Percentiles rank a stretch among this genome's conserved stretches.
Conservation (phyloP, 2,329 filamentous ascomycete species). For the Neonectria faginata region DNA sequence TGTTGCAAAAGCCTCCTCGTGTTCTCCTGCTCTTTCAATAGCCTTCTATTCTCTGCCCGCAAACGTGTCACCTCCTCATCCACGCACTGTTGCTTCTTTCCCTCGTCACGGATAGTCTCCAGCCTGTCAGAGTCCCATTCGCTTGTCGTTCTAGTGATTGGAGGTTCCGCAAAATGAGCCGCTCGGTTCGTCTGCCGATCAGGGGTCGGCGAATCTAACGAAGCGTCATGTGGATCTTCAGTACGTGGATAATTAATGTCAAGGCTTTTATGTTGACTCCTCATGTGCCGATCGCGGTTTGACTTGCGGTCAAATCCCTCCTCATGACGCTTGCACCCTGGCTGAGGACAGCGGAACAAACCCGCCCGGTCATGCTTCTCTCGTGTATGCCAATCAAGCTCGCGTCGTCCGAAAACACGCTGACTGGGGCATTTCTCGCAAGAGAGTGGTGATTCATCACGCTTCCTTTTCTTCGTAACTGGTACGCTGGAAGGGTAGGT, state of each 20-base stretch:
- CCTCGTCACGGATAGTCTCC: background rate
- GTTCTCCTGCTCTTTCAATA: background rate
- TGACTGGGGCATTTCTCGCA: background rate
- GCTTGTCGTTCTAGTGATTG: background rate
- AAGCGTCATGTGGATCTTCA: background rate
- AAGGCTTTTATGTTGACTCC: background rate
- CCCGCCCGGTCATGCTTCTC: background rate
- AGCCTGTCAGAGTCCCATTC: background rate
- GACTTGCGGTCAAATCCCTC: background rate
- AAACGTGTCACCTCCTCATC: background rate
- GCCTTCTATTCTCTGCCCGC: background rate
- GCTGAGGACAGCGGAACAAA: background rate
- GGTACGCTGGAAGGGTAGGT: too few species aligned
- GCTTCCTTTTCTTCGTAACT: background rate
- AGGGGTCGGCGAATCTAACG: background rate
- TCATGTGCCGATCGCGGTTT: background rate
- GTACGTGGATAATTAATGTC: background rate
- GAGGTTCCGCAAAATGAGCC: background rate
- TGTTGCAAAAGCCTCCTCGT: background rate
- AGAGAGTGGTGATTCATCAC: background rate
- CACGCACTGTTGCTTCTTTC: background rate
- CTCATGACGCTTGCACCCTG: background rate
- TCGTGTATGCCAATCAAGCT: background rate
- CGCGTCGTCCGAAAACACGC: background rate
- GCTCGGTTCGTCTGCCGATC: background rate